Base-by-base conservation (phyloP, 805 yeast species). In the Monosporozyma yasuniensis region DNA sequence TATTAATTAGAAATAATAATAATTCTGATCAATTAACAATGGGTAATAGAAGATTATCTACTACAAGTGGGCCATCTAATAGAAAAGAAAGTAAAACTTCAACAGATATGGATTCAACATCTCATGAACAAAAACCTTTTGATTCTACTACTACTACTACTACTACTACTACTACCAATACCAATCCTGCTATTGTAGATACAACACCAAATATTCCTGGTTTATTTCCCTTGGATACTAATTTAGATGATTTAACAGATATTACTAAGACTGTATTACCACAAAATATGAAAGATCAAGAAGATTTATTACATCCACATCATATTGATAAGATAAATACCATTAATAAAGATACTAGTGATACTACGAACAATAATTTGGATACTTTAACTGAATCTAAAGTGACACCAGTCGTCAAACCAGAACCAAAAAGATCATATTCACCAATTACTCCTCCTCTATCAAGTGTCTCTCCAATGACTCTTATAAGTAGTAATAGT, bases 181-280 rank as follows among this genome's bases (percentile, higher is more conserved):
- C n/a, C n/a, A n/a, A n/a, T n/a, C n/a, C n/a, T n/a, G n/a, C n/a
- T n/a, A n/a, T n/a, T 23, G 22, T 12, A 10, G 27, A 12, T 22
- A 30, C 38, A 3, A 19, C 23, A 19, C 18, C 39, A 3, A 44
- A 11, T 18, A 32, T 34, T 19, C 38, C 19, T 28, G 37, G 47
- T 8, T 55, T 56, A 12, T 59, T 60, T 48, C 59, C 51, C 18
- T 42, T 65, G 42, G 68, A 65, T 46, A 60, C 66, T 3, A 62
- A 62, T 46, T 50, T 63, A 16, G 61, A 61, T 25, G 61, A 64
- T 44, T 46, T 61, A 9, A 55, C 63, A 1, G 66, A 60, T 48
- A 59, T 58, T 9, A 61, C 65, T 2, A 57, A 58, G 34, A 27
- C 49, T 1, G 47, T 48, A 16, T 18, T 18, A 23, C 34, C 45